Conservation (phyloP, 129 eudicot species). For the Helianthus tuberosus region DNA sequence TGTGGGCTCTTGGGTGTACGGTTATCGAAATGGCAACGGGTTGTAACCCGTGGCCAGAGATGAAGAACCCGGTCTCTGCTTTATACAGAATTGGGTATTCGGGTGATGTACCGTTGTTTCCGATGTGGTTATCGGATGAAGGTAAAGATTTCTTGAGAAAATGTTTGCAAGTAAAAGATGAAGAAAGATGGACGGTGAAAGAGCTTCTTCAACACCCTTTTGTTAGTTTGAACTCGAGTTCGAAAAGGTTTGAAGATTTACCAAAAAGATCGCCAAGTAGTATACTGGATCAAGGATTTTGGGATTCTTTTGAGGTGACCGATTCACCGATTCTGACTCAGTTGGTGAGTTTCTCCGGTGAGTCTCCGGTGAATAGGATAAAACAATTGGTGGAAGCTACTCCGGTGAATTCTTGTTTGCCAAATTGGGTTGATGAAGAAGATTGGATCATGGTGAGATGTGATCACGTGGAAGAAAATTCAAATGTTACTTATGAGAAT, state of each 20-base stretch:
- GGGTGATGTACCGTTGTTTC: conserved; percentile 54
- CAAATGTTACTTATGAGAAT: background rate
- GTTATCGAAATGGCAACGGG: conserved; percentile 81
- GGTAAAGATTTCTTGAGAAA: conserved; percentile 56
- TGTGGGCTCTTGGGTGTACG: conserved; percentile 80
- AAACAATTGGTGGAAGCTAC: conserved; percentile 37
- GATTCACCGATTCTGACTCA: conserved; percentile 24
- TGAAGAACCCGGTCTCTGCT: conserved; percentile 57
- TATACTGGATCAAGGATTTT: conserved; percentile 57
- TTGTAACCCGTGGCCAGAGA: conserved; percentile 64
- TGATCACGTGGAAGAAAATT: conserved; percentile 31
- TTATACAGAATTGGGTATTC: conserved; percentile 62
- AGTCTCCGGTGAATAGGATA: conserved; percentile 48
- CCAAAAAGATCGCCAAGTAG: conserved; percentile 59
- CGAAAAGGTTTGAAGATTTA: conserved; percentile 16
- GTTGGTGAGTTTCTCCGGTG: conserved; percentile 6
- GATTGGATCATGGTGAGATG: conserved; percentile 66
- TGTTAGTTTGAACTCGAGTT: conserved; percentile 18
- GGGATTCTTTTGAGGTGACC: conserved; percentile 51
- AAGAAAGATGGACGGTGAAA: conserved; percentile 55
- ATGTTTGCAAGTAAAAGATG: conserved; percentile 48
- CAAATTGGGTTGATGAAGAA: conserved; percentile 52
- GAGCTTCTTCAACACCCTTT: conserved; percentile 68
- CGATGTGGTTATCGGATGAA: conserved; percentile 47
- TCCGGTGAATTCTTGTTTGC: conserved; percentile 19